These are phyloP conservation scores for Colletotrichum viniferum DNA, from an alignment of 2,329 filamentous ascomycete genomes.

Conservation along the genomic window DNA sequence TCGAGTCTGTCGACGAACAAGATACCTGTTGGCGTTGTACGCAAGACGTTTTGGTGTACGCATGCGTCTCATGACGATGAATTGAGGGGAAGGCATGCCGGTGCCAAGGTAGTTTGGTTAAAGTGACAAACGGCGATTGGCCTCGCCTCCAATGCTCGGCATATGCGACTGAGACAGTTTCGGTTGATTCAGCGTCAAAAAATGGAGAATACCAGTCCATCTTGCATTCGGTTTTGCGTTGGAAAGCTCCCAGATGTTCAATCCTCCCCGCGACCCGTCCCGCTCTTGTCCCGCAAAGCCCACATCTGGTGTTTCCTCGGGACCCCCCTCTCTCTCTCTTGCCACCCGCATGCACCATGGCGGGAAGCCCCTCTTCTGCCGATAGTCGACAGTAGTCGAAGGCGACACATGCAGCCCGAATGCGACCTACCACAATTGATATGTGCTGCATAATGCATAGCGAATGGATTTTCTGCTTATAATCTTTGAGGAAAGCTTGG, in stretches of 20 bases:
- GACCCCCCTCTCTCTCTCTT: neutral
- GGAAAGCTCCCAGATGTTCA: neutral
- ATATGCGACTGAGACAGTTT: neutral
- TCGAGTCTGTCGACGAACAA: neutral
- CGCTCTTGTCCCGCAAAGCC: neutral
- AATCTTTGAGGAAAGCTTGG: neutral
- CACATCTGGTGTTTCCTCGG: neutral
- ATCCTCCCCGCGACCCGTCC: neutral
- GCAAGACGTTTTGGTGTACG: neutral
- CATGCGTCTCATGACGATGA: neutral
- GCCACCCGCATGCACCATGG: neutral
- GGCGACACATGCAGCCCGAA: neutral
- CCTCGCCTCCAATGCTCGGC: neutral
- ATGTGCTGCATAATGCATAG: neutral
- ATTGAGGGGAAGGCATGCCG: neutral
- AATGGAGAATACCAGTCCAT: neutral
- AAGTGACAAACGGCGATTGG: constrained; percentile 9
- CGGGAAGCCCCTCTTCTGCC: neutral
- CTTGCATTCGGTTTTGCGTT: neutral
- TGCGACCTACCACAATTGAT: neutral
- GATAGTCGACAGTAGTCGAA: neutral
- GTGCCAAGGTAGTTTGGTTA: constrained; percentile 30
- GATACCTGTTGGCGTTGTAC: neutral
- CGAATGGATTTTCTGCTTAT: neutral
- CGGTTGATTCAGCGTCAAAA: neutral